Base-by-base conservation (phyloP, 768 basidiomycete genomes). In the Russula sp. region DNA sequence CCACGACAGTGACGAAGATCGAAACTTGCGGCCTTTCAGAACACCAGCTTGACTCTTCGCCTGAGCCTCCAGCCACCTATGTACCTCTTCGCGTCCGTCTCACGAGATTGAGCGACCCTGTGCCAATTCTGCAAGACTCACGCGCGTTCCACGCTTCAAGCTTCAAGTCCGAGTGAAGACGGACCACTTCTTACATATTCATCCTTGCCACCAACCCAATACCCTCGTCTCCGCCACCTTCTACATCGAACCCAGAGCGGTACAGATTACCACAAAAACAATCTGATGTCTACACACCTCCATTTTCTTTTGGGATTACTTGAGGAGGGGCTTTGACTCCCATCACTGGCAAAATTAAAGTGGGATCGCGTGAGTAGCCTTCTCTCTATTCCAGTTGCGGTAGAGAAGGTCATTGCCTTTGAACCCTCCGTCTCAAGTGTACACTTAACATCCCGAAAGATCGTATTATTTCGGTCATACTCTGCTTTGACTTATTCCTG, bases 361-460 rank as follows among this genome's bases (percentile, higher is more conserved):
- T 93, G 94, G 90, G 96, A 98, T 72, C 81, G 97, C 16, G 94
- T 99, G 61, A 89, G 92, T 73, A 98, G 98, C 75, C 98, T 98
- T 73, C 76, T 73, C 76, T 99, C 63, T 88, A 94, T 98, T 54
- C 97, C 97, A 2, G 70, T 92, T 10, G 94, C 95, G 5, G 85
- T 95, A 68, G 97, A 99, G 76, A 95, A 96, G 83, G 95, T 91
- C 64, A n/a, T 79, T 71, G 5, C 8, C 20, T 36, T 11, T 46
- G 34, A 52, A 7, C 28, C 34, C 44, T 46, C 3, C 8, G 28
- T 20, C 18, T 36, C 46, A 16, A n/a, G 1, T 42, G 20, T 44
- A 34, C 28, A 28, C n/a, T 60, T 63, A 20, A 49, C 0, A 26
- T 50, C 32, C 26, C 30, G 48, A 51, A 54, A 96, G 94, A 91